A percentile compares a stretch with the other conserved stretches of the same genome.
Conservation (phyloP, 371 early-diverging fungal species). For the Nematocida homosporus region DNA sequence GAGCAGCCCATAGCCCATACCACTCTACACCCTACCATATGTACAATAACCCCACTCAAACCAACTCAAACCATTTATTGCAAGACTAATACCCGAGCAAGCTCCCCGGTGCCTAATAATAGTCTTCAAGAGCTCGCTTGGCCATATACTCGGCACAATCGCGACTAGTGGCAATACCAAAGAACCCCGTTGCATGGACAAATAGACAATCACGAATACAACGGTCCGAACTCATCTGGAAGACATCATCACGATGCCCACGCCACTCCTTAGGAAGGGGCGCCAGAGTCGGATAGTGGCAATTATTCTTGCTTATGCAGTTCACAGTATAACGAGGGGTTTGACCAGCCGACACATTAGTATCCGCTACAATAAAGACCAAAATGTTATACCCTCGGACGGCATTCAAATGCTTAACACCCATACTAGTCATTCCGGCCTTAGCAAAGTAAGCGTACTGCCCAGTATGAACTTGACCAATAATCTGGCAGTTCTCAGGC, state of each 20-base stretch:
- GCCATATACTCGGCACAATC: slow-evolving; percentile 64
- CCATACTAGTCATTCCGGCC: background rate
- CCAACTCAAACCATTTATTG: too few species aligned
- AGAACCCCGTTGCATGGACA: slow-evolving; percentile 82
- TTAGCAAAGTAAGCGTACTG: slow-evolving; percentile 49
- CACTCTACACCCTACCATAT: too few species aligned
- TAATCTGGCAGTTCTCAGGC: background rate
- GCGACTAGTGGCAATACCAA: slow-evolving; percentile 56
- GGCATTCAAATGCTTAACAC: slow-evolving; percentile 52
- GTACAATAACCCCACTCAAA: too few species aligned
- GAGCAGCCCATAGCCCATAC: too few species aligned
- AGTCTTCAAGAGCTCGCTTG: slow-evolving; percentile 24
- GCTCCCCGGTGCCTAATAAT: too few species aligned
- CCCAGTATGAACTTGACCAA: background rate
- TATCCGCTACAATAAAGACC: slow-evolving; percentile 38
- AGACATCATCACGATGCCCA: slow-evolving; percentile 79
- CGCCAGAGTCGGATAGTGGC: slow-evolving; percentile 77
- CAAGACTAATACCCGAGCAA: too few species aligned
- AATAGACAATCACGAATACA: slow-evolving; percentile 74
- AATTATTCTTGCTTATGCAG: slow-evolving; percentile 74
- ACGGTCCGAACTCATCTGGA: slow-evolving; percentile 74
- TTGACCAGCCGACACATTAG: background rate
- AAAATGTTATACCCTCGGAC: slow-evolving; percentile 48
- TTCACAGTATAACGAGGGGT: slow-evolving; percentile 39
- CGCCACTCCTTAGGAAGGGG: slow-evolving; percentile 87